These are phyloP conservation scores for Suillus brevipes DNA, from an alignment of 768 basidiomycete species.

Conservation along the genomic window DNA sequence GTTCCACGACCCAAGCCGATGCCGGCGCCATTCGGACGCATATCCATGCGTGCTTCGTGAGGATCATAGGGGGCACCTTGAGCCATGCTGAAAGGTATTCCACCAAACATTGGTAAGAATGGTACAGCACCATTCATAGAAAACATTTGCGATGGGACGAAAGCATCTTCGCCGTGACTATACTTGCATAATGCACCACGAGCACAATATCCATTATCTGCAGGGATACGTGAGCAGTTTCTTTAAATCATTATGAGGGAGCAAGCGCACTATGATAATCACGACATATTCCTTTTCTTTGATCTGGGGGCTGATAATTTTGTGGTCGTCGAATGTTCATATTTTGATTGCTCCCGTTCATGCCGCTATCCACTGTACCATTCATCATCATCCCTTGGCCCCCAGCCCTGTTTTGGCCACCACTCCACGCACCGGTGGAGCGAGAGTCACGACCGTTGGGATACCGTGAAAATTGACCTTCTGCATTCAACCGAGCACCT, in stretches of 20 bases:
- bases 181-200: conserved; percentile 88
- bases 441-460: conserved; percentile 42
- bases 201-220: conserved; percentile 90
- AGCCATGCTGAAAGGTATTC: conserved; percentile 54
- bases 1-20: conserved; percentile 32
- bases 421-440: conserved; percentile 44
- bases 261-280: conserved; percentile 85
- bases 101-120: conserved; percentile 72
- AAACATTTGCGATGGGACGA: conserved; percentile 70
- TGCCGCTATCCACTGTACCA: conserved; percentile 27
- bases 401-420: conserved; percentile 31
- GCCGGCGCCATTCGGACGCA: conserved; percentile 52
- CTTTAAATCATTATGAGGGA: conserved; percentile 6
- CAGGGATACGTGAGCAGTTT: conserved; percentile 14
- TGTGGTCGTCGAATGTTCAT: conserved; percentile 51
- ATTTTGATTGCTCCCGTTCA: conserved; percentile 23
- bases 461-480: conserved; percentile 69
- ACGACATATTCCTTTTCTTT: conserved; percentile 77
- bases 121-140: conserved; percentile 56
- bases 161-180: conserved; percentile 89
- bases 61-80: conserved; percentile 68
- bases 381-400: conserved; percentile 18
- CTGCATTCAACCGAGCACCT: conserved; percentile 64
- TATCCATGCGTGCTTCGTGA: conserved; percentile 77
- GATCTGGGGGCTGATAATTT: conserved; percentile 70